Evolutionary conservation across 2,329 filamentous ascomycete genomes (phyloP), one percentile per base, ranked within the genome.

Genomic region (Cordyceps cateniannulata): DNA sequence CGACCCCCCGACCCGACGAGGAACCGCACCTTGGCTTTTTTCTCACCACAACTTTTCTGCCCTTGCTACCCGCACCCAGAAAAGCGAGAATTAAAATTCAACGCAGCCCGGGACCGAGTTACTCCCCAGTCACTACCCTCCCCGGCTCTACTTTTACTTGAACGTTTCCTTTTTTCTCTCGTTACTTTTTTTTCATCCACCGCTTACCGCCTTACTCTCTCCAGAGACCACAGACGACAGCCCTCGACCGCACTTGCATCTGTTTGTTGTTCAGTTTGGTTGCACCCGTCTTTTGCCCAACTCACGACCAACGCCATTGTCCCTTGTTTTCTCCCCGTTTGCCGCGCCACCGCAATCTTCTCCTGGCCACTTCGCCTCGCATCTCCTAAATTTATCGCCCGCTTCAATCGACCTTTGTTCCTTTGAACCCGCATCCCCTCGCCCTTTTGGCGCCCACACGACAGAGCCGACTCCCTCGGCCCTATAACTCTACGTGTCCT

Each of bases 181-280:
- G 7, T 24, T 24, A n/a, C n/a, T n/a, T 32, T 44, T 10, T n/a
- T 14, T 27, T 5, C 24, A 18, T 59, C 49, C 24, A 27, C 18
- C 10, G 29, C 22, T 32, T 40, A 25, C 20, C 35, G 24, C n/a
- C 35, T 38, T 38, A 45, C 42, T 35, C 20, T 52, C 49, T 32
- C 12, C 40, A 49, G 48, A 59, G 35, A 47, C 29, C 35, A 40
- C 22, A 50, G 8, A 32, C 47, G 47, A 50, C 45, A 27, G 27
- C 7, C 45, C 9, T 58, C 47, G 29, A 38, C 12, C 32, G 20
- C 24, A 18, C 42, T 47, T 12, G 18, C 25, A 14, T 44, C 57
- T 53, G 57, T 60, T 53, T 53, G 57, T 60, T 53, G 49, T 38
- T 59, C 55, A n/a, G 8, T 53, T 35, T 48, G 57, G 57, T 53